phyloP scores from a whole-genome alignment of 306 rosid genomes.

The Macrotyloma uniflorum region DNA sequence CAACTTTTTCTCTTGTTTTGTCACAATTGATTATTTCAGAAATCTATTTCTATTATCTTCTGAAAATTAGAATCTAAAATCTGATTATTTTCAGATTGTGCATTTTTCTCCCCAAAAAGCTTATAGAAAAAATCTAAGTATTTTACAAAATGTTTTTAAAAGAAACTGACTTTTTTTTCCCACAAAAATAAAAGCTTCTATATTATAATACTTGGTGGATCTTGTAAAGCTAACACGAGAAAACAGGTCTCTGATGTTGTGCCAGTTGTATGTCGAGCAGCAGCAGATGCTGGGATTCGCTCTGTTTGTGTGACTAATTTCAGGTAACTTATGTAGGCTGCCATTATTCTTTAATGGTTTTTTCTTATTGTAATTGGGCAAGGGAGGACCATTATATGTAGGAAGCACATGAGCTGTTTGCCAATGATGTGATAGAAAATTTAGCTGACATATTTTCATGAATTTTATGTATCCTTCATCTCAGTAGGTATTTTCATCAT shows the following conservation, averaged over 20 bases:
- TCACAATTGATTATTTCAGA: not conserved
- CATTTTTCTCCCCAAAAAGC: not conserved
- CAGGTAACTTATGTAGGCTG: slow-evolving; percentile 52
- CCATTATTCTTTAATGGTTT: not conserved
- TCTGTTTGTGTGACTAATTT: slow-evolving; percentile 96
- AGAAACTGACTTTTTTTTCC: not conserved
- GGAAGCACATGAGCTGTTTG: not conserved
- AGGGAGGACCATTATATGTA: not conserved
- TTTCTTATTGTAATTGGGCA: not conserved
- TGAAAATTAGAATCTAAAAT: not conserved
- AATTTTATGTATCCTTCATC: slow-evolving; percentile 9
- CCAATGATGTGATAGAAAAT: slow-evolving; percentile 13
- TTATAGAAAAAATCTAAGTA: not conserved
- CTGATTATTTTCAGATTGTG: not conserved
- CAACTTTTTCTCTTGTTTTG: not conserved
- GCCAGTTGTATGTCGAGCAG: slow-evolving; percentile 96
- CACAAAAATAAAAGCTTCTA: not conserved
- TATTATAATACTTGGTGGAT: slow-evolving; percentile 11
- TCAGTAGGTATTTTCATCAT: not conserved
- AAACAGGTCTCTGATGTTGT: slow-evolving; percentile 93
- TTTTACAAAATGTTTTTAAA: not conserved
- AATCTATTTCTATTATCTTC: not conserved
- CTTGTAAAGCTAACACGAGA: slow-evolving; percentile 35
- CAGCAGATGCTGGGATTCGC: slow-evolving; percentile 97
- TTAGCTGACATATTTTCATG: not conserved